phyloP scores from a whole-genome alignment of 2,329 filamentous ascomycete species.

The Alternaria tenuissima region DNA sequence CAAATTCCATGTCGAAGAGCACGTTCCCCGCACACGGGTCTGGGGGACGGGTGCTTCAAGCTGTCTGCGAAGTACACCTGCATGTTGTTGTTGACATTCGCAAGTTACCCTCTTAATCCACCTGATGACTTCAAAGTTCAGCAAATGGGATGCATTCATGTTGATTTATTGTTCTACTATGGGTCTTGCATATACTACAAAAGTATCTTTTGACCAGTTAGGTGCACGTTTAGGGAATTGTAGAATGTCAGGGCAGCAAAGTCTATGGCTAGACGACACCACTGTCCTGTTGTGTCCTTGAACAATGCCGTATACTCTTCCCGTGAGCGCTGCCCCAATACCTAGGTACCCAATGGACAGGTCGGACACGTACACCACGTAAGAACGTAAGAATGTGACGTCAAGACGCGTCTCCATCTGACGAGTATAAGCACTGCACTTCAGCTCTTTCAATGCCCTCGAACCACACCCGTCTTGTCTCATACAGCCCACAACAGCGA shows the following conservation, averaged over 20 bases:
- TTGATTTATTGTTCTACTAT: too few species aligned
- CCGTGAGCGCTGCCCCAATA: too few species aligned
- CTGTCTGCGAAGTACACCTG: neutral
- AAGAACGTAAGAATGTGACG: neutral
- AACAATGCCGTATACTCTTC: too few species aligned
- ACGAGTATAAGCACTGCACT: neutral
- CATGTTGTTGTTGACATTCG: neutral
- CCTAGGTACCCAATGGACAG: too few species aligned
- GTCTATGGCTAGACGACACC: too few species aligned
- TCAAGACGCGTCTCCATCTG: neutral
- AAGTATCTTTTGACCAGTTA: too few species aligned
- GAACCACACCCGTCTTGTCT: neutral
- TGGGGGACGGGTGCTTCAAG: neutral
- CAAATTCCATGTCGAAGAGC: neutral
- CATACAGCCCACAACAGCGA: neutral
- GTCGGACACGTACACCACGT: neutral
- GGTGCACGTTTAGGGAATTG: too few species aligned
- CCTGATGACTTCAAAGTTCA: too few species aligned
- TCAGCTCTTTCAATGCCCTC: too few species aligned
- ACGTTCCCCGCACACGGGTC: neutral
- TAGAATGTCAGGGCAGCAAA: too few species aligned
- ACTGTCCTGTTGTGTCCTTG: too few species aligned
- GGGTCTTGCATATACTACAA: too few species aligned
- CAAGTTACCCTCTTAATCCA: neutral
- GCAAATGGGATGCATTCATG: neutral